phyloP scores from a whole-genome alignment of 2,329 filamentous ascomycete genomes.

The Talaromyces sp. region DNA sequence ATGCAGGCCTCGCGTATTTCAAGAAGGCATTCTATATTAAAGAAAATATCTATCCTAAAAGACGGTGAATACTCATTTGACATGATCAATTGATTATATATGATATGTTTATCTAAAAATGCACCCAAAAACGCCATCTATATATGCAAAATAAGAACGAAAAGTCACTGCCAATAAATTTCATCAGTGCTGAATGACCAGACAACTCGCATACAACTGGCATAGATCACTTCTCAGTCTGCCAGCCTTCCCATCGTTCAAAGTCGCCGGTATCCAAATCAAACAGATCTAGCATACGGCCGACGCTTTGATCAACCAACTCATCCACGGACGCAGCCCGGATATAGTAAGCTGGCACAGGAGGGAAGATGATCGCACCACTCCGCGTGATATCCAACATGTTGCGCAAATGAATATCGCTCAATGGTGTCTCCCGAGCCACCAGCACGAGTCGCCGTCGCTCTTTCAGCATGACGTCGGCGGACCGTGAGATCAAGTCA shows the following conservation, averaged over 20 bases:
- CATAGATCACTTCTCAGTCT: constrained; percentile 13
- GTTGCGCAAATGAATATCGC: constrained; percentile 50
- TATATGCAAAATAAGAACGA: too few species aligned
- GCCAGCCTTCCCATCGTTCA: constrained; percentile 31
- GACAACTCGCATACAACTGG: too few species aligned
- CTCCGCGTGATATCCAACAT: constrained; percentile 45
- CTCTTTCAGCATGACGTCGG: constrained; percentile 54
- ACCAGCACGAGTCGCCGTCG: constrained; percentile 43
- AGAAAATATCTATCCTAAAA: too few species aligned
- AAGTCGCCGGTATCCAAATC: constrained; percentile 47
- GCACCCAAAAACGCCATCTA: too few species aligned
- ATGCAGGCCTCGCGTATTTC: too few species aligned
- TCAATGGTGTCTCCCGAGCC: constrained; percentile 51
- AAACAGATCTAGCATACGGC: constrained; percentile 51
- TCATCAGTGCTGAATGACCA: too few species aligned
- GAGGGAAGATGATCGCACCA: constrained; percentile 50
- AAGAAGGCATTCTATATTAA: too few species aligned
- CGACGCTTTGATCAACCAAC: constrained; percentile 50
- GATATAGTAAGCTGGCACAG: constrained; percentile 51
- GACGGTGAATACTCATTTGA: too few species aligned
- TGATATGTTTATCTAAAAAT: too few species aligned
- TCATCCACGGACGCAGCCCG: constrained; percentile 44
- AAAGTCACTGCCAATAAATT: too few species aligned
- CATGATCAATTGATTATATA: too few species aligned
- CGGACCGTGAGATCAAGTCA: constrained; percentile 50